phyloP scores from a whole-genome alignment of 805 yeast species.

The Candida patagonica region DNA sequence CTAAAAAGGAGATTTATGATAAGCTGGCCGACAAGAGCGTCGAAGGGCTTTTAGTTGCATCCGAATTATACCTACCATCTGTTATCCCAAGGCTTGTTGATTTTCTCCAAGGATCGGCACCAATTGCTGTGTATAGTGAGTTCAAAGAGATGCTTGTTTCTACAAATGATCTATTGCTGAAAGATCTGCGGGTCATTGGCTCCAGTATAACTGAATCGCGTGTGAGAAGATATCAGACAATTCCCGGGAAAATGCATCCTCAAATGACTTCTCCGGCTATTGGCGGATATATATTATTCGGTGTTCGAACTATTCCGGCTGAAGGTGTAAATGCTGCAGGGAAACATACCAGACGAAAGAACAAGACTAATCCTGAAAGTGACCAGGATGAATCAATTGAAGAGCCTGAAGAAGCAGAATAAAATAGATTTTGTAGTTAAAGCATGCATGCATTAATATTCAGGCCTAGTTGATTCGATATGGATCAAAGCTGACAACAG shows the following conservation, averaged over 20 bases:
- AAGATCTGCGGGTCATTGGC: conserved; percentile 65
- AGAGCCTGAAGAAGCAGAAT: background rate
- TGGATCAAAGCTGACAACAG: background rate
- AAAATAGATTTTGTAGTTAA: background rate
- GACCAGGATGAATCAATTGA: conserved; percentile 2
- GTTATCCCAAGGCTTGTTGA: conserved; percentile 55
- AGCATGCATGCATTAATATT: no score
- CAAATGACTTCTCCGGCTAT: conserved; percentile 87
- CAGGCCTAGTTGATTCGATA: background rate
- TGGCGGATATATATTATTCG: conserved; percentile 81
- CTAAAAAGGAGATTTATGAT: conserved; percentile 29
- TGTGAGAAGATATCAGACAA: conserved; percentile 82
- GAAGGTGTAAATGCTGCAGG: conserved; percentile 56
- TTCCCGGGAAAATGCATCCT: conserved; percentile 92
- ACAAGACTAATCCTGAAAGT: no score
- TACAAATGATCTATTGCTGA: conserved; percentile 56
- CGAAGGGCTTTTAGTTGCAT: conserved; percentile 67
- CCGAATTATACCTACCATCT: conserved; percentile 61
- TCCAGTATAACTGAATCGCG: conserved; percentile 76
- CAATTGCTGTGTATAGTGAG: conserved; percentile 73
- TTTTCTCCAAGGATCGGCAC: conserved; percentile 73
- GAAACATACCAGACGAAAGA: conserved; percentile 30
- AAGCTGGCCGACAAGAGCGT: conserved; percentile 44
- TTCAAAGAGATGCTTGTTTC: conserved; percentile 72
- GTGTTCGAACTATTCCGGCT: conserved; percentile 70